Percentiles rank a stretch among this genome's conserved stretches.
These are phyloP conservation scores for Lipomyces orientalis DNA, from an alignment of 805 yeast genomes.

Conservation along the genomic window DNA sequence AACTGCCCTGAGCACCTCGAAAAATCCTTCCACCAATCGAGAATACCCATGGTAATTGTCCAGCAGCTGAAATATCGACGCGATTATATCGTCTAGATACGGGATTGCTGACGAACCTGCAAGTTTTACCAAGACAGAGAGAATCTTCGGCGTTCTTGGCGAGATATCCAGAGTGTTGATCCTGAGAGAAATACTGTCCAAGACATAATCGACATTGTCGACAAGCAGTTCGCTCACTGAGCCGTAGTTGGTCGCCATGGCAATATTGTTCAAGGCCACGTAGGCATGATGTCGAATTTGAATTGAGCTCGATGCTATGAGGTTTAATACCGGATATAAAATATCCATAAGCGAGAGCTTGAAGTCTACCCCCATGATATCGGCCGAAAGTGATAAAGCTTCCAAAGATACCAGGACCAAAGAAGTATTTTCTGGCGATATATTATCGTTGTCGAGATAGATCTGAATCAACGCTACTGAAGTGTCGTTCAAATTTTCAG, in stretches of 20 bases:
- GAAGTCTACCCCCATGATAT: constrained; percentile 48
- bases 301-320: constrained; percentile 63
- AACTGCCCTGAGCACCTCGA: constrained; percentile 69
- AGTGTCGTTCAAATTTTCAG: constrained; percentile 28
- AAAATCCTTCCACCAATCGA: constrained; percentile 71
- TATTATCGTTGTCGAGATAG: constrained; percentile 21
- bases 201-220: constrained; percentile 77
- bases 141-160: constrained; percentile 72
- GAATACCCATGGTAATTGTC: constrained; percentile 87
- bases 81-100: constrained; percentile 73
- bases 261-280: constrained; percentile 57
- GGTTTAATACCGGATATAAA: constrained; percentile 73
- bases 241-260: constrained; percentile 55
- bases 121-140: constrained; percentile 69
- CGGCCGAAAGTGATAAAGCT: constrained; percentile 36
- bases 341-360: constrained; percentile 68
- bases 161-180: constrained; percentile 73
- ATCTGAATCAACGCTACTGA: constrained; percentile 18
- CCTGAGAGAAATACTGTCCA: constrained; percentile 76
- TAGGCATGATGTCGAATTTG: constrained; percentile 59
- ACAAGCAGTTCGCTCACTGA: constrained; percentile 62
- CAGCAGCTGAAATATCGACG: constrained; percentile 73
- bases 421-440: constrained; percentile 22
- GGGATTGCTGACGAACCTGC: constrained; percentile 70
- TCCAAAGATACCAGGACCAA: constrained; percentile 35